These are phyloP conservation scores for Zoysia japonica DNA, from an alignment of 176 grass and related monocot species.

Conservation along the genomic window DNA sequence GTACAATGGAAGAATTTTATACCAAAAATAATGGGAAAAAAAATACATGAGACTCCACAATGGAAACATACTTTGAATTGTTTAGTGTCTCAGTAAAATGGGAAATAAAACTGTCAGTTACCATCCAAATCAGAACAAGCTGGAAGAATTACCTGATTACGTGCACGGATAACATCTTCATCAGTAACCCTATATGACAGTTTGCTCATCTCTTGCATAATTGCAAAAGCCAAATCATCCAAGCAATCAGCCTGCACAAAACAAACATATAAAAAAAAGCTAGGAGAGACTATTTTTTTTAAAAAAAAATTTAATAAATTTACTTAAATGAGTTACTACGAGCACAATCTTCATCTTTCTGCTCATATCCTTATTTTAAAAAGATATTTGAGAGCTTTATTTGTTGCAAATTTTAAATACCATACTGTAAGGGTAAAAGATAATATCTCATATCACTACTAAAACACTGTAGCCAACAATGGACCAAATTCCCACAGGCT, in stretches of 20 bases:
- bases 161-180: constrained; percentile 95
- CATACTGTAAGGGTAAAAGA: not conserved
- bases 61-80: not conserved
- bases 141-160: constrained; percentile 77
- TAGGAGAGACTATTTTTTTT: too few relatives aligned
- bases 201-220: constrained; percentile 96
- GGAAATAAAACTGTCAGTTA: not conserved
- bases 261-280: not conserved
- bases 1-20: not conserved
- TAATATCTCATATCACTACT: not conserved
- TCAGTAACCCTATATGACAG: constrained; percentile 92
- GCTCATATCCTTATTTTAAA: too few relatives aligned
- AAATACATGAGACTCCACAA: not conserved
- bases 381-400: too few relatives aligned
- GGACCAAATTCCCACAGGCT: not conserved
- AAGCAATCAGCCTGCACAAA: constrained; percentile 78
- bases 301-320: not conserved
- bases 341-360: too few relatives aligned
- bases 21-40: not conserved
- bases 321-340: not conserved
- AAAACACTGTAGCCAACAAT: not conserved
- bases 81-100: not conserved
- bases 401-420: too few relatives aligned
- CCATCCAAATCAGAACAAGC: not conserved
- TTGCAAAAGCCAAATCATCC: constrained; percentile 95